phyloP scores from a whole-genome alignment of 2,329 filamentous ascomycete species.

The Fusarium caatingaense region DNA sequence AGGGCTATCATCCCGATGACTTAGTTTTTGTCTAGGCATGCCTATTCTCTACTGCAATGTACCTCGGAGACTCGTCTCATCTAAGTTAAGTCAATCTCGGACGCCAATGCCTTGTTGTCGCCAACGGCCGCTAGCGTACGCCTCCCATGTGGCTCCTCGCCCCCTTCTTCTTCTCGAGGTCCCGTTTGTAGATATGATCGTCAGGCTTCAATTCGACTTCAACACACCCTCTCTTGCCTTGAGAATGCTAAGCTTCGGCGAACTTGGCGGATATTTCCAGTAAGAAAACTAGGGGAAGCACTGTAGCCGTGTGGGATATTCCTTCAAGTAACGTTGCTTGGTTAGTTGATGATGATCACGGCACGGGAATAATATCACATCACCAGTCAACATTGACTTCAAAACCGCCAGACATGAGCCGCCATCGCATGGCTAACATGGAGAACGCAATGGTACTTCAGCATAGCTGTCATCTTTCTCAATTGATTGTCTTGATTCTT shows the following conservation, averaged over 20 bases:
- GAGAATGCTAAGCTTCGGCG: slow-evolving; percentile 18
- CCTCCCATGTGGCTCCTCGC: slow-evolving; percentile 42
- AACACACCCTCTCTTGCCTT: slow-evolving; percentile 16
- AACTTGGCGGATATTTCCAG: slow-evolving; percentile 2
- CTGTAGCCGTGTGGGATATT: neutral
- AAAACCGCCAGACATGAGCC: neutral
- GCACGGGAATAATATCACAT: neutral
- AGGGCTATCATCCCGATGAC: slow-evolving; percentile 11
- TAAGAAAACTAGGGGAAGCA: neutral
- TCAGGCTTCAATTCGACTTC: slow-evolving; percentile 19
- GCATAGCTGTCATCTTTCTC: neutral
- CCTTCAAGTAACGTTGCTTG: neutral
- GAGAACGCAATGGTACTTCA: neutral
- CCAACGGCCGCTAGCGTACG: slow-evolving; percentile 46
- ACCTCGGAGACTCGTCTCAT: slow-evolving; percentile 36
- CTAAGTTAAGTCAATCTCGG: slow-evolving; percentile 39
- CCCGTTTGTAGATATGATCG: slow-evolving; percentile 17
- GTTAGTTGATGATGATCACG: neutral
- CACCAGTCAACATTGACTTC: neutral
- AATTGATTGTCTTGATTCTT: slow-evolving; percentile 17
- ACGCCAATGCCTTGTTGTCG: slow-evolving; percentile 37
- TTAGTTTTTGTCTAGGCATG: neutral
- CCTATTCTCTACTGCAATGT: slow-evolving; percentile 8
- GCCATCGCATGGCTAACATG: neutral
- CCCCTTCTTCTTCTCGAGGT: slow-evolving; percentile 18